Base-by-base conservation (phyloP, 1,139 yeast genomes). In the Wickerhamomyces sp. region DNA sequence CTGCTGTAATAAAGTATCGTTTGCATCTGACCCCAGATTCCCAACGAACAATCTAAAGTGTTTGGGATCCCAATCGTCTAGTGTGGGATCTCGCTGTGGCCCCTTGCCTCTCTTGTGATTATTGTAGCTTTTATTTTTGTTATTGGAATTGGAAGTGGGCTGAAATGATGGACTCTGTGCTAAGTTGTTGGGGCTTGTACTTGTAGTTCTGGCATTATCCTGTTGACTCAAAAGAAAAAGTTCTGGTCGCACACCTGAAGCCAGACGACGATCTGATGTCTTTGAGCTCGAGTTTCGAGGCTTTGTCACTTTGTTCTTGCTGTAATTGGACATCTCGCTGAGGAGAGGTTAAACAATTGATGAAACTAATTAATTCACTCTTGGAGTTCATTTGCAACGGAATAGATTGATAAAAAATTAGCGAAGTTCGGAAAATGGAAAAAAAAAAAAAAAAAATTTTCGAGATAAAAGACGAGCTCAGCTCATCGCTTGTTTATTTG, bases 21-120 rank as follows among this genome's bases (percentile, higher is more conserved):
- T 72, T 5, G 77, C 89, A 46, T 82, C 91, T 4, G 70, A 66
- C 0, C 87, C 85, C 28, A 83, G 58, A 47, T 83, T 83, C 0
- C 93, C 93, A 9, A 83, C 85, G 59, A 82, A 83, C 12, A 83
- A 59, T 23, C 88, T 61, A 56, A 78, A 83, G 51, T 81, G 87
- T n/a, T 66, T 60, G 16, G 79, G 82, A 46, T 78, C 70, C 85
- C 85, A 78, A 26, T 71, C 77, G 16, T 66, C 58, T 28, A 73
- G 55, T 5, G 73, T 49, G 9, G 61, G 44, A 44, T 73, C 78
- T 35, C 64, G 68, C 77, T 79, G 71, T 12, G 58, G 55, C 41
- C 63, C 8, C 51, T 46, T 26, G 74, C 54, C 35, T 57, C 57
- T 12, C 68, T 75, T 0, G 74, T 69, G 31, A n/a, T 23, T 20